Evolutionary conservation across 192 early-diverging fungal genomes (phyloP), one percentile per base, ranked within the genome.

Genomic region (Coemansia reversa): DNA sequence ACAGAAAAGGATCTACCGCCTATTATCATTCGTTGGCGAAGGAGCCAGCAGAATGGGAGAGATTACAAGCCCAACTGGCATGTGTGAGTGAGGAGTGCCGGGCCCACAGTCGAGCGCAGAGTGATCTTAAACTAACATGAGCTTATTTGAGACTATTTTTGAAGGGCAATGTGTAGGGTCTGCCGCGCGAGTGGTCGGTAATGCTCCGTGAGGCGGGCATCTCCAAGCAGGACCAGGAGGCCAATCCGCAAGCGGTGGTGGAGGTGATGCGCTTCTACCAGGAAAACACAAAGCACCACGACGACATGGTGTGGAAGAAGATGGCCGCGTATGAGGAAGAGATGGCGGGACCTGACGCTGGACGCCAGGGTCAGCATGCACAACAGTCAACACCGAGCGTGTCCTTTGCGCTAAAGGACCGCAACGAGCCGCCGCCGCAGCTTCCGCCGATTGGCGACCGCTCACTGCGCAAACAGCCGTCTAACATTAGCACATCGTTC

Each of bases 181-280:
- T 98, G 49, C 96, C 96, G 23, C 86, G 89, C 69, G 92, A 95
- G 78, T 98, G 96, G 95, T 89, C 93, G 30, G 83, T 88, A 28
- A 82, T 98, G 76, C 84, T 98, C 29, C 87, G 91, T 68, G 91
- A 96, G 60, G 90, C 94, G 51, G 96, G 96, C 35, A 98, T 98
- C 60, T 87, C 94, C 53, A 92, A 93, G 71, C 88, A 93, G 74
- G 93, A 98, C 58, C 94, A 97, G 83, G 87, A 91, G 59, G 90
- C 90, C 28, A 88, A 98, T 70, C 95, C 94, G 42, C 94, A 97
- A 81, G 91, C 91, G 18, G 88, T 93, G 18, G 80, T 92, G 32
- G 91, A 93, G 66, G 87, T 91, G 52, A 90, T 93, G 76, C 85
- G 86, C 64, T 93, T 93, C 68, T 93, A 92, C 81, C 86, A 87